These are phyloP conservation scores for Leonotis leonurus DNA, from an alignment of 257 asterid genomes.

Conservation along the genomic window DNA sequence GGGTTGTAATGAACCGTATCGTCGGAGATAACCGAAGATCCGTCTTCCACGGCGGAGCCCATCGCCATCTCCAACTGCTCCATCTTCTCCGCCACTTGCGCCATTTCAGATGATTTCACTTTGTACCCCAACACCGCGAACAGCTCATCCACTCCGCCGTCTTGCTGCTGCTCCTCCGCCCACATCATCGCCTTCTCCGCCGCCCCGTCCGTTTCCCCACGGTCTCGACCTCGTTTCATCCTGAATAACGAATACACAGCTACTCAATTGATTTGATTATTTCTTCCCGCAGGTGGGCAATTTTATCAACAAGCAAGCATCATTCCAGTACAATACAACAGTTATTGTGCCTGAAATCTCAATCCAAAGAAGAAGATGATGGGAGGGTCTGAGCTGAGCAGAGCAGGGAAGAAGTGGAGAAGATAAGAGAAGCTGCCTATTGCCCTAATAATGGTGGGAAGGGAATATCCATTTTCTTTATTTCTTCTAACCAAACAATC, in stretches of 20 bases:
- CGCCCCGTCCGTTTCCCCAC: slow-evolving; percentile 17
- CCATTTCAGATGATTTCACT: slow-evolving; percentile 73
- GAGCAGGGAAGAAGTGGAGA: background rate
- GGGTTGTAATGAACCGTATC: slow-evolving; percentile 64
- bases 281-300: slow-evolving; percentile 2
- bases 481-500: background rate
- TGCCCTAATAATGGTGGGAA: background rate
- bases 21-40: slow-evolving; percentile 21
- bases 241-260: background rate
- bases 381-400: too few species aligned
- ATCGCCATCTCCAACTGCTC: slow-evolving; percentile 69
- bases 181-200: slow-evolving; percentile 40
- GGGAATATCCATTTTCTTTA: background rate
- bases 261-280: background rate
- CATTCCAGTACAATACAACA: too few species aligned
- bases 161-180: slow-evolving; percentile 34
- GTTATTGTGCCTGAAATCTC: too few species aligned
- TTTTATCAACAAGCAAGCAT: slow-evolving; percentile 33
- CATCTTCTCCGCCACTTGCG: slow-evolving; percentile 71
- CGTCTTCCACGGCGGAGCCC: slow-evolving; percentile 47
- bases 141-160: slow-evolving; percentile 73
- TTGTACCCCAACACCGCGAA: slow-evolving; percentile 74
- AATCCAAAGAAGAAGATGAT: too few species aligned
- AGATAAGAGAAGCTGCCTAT: background rate
- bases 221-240: slow-evolving; percentile 70